Percentiles rank a stretch among this genome's conserved stretches.
Evolutionary conservation across 2,329 filamentous ascomycete species (phyloP).

Genomic region (Fusarium pseudoanthophilum): DNA sequence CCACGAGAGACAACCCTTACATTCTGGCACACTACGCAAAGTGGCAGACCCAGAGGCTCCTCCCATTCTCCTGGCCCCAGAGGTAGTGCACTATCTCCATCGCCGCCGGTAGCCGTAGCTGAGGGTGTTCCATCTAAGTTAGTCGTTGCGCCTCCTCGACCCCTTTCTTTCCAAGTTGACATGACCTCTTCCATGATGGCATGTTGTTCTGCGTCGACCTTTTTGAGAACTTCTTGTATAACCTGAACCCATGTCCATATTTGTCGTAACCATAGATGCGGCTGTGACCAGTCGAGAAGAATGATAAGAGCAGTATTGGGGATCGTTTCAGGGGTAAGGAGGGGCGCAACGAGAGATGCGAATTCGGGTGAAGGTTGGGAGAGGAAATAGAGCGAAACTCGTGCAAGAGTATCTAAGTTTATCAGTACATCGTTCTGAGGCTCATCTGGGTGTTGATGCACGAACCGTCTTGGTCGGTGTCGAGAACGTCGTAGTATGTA

Average conservation of each 20-base stretch:
- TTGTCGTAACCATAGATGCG: constrained; percentile 91
- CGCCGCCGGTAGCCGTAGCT: constrained; percentile 62
- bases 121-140: constrained; percentile 71
- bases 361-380: constrained; percentile 87
- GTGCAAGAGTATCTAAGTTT: constrained; percentile 83
- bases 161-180: constrained; percentile 79
- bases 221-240: constrained; percentile 79
- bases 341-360: constrained; percentile 82
- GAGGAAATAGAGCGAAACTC: constrained; percentile 88
- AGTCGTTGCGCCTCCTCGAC: constrained; percentile 70
- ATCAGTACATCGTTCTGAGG: constrained; percentile 31
- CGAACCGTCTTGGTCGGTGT: constrained; percentile 90
- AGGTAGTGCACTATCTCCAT: constrained; percentile 77
- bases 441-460: neutral
- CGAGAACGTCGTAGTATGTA: constrained; percentile 93
- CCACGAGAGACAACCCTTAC: constrained; percentile 59
- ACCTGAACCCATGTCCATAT: constrained; percentile 90
- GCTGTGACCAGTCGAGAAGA: constrained; percentile 94
- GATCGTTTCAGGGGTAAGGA: constrained; percentile 85
- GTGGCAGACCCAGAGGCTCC: constrained; percentile 83
- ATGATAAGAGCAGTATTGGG: constrained; percentile 89
- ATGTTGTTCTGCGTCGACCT: constrained; percentile 79
- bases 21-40: constrained; percentile 97
- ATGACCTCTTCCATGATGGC: constrained; percentile 89
- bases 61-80: constrained; percentile 93